Percentiles rank a stretch among this genome's conserved stretches.
These are phyloP conservation scores for Pyrus bretschneideri DNA, from an alignment of 306 rosid species.

Conservation along the genomic window DNA sequence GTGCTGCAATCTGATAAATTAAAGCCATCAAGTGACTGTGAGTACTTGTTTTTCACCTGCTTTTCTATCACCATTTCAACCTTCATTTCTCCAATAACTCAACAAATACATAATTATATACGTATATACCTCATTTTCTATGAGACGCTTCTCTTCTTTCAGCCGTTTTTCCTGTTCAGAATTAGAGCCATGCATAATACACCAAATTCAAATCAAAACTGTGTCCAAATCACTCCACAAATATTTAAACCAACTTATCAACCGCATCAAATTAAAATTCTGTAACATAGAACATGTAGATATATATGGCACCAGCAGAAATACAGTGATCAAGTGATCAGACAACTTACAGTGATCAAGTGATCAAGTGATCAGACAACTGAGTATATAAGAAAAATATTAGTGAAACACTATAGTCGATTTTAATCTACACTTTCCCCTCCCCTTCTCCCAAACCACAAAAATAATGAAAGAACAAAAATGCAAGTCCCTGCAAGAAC, in stretches of 20 bases:
- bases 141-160: neutral
- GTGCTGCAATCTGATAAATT: neutral
- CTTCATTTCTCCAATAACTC: neutral
- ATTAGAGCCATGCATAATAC: neutral
- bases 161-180: constrained; percentile 14
- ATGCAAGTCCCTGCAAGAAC: neutral
- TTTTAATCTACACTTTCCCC: neutral
- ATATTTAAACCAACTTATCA: neutral
- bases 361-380: no score
- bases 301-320: no score
- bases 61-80: neutral
- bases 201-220: neutral
- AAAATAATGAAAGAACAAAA: no score
- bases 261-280: neutral
- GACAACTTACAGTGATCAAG: no score
- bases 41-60: neutral
- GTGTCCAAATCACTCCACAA: neutral
- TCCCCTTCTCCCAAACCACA: neutral
- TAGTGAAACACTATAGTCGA: neutral
- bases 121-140: constrained; percentile 1
- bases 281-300: neutral
- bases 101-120: neutral
- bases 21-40: neutral
- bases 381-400: no score
- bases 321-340: no score